phyloP scores from a whole-genome alignment of 2,329 filamentous ascomycete species.

The Diaporthe citrichinensis region DNA sequence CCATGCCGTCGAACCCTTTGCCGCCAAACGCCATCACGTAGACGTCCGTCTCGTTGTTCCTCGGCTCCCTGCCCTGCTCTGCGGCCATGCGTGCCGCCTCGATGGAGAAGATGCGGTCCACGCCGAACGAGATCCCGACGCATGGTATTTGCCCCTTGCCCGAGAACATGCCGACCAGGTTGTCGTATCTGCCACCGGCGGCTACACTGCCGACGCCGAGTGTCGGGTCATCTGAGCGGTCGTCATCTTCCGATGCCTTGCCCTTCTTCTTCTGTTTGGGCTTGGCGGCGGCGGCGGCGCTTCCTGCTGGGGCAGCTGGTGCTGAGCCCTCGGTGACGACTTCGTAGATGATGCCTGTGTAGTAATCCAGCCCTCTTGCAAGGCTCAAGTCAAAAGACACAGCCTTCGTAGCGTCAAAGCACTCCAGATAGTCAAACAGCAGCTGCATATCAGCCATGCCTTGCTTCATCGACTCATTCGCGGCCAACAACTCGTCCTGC shows the following conservation, averaged over 20 bases:
- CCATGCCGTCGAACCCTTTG: conserved; percentile 84
- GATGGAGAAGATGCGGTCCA: conserved; percentile 92
- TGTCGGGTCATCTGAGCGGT: conserved; percentile 83
- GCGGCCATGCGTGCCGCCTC: conserved; percentile 80
- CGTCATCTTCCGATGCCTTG: conserved; percentile 68
- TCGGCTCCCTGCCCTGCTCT: conserved; percentile 61
- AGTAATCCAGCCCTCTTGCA: conserved; percentile 89
- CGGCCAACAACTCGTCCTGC: conserved; percentile 75
- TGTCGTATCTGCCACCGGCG: conserved; percentile 89
- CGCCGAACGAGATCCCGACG: conserved; percentile 90
- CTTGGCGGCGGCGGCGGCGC: conserved; percentile 52
- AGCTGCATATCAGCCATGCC: conserved; percentile 86
- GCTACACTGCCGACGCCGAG: conserved; percentile 89
- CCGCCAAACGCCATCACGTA: conserved; percentile 96
- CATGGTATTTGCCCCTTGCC: conserved; percentile 85
- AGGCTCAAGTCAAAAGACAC: conserved; percentile 93
- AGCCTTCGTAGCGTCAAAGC: conserved; percentile 78
- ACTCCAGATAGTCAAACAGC: conserved; percentile 86
- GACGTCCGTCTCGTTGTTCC: conserved; percentile 82
- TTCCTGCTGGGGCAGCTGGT: conserved; percentile 53
- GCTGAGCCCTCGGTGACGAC: conserved; percentile 46
- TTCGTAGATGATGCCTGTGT: conserved; percentile 65
- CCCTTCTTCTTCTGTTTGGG: conserved; percentile 64
- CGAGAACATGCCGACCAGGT: conserved; percentile 88
- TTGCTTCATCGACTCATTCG: conserved; percentile 81